phyloP scores from a whole-genome alignment of 2,329 filamentous ascomycete species.

The Paecilomyces variotii region DNA sequence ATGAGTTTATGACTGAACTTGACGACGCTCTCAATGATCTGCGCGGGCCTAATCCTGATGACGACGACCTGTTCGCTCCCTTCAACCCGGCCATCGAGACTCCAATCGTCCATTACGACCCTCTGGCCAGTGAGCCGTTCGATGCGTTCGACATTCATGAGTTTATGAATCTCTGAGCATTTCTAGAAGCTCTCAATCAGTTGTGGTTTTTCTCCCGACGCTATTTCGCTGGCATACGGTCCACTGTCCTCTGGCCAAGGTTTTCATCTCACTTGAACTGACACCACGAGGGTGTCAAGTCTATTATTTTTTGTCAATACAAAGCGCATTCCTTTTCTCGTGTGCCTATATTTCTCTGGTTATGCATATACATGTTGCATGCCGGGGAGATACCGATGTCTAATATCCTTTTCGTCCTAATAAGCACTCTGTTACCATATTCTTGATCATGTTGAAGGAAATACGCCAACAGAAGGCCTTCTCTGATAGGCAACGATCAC shows the following conservation, averaged over 20 bases:
- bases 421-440: not conserved
- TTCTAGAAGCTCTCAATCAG: not conserved
- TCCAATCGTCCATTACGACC: constrained; percentile 16
- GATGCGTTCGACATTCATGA: constrained; percentile 18
- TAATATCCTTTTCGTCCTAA: not conserved
- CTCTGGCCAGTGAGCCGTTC: constrained; percentile 17
- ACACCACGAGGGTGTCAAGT: too few species aligned
- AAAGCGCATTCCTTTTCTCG: too few species aligned
- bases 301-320: too few species aligned
- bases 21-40: constrained; percentile 7
- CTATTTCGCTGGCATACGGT: not conserved
- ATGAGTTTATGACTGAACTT: constrained; percentile 10
- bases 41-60: constrained; percentile 2
- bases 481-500: not conserved
- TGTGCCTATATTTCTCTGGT: too few species aligned
- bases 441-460: not conserved
- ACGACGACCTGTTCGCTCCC: constrained; percentile 12
- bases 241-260: not conserved
- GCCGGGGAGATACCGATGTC: not conserved
- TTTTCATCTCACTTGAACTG: too few species aligned
- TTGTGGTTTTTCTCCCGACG: not conserved
- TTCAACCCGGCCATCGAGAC: constrained; percentile 15
- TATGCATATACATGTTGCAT: too few species aligned
- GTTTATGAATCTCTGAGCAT: constrained; percentile 8
- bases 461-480: not conserved